These are phyloP conservation scores for Trichoderma pleuroti DNA, from an alignment of 2,329 filamentous ascomycete species.

Conservation along the genomic window DNA sequence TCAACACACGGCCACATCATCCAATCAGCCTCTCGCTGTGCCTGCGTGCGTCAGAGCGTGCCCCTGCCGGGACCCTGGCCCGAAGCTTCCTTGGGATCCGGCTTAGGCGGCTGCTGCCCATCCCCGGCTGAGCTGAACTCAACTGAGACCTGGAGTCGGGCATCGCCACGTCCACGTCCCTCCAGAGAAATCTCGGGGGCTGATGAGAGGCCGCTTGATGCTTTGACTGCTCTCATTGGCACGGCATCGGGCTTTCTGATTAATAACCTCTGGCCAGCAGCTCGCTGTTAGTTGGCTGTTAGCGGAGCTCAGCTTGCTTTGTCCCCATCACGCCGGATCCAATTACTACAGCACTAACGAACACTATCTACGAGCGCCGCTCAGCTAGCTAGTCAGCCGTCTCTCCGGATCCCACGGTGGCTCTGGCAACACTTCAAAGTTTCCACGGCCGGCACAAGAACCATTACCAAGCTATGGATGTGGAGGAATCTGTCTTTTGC, in stretches of 20 bases:
- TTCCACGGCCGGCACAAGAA: background rate
- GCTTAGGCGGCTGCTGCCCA: constrained; percentile 10
- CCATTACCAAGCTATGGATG: background rate
- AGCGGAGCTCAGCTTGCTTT: background rate
- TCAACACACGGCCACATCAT: constrained; percentile 8
- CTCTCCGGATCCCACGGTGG: constrained; percentile 6
- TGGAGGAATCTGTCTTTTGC: background rate
- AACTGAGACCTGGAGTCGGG: background rate
- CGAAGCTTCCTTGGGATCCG: constrained; percentile 9
- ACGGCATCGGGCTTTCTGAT: background rate
- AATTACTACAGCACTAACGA: constrained; percentile 1
- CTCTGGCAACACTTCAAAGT: background rate
- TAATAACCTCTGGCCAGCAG: background rate
- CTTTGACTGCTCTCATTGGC: background rate
- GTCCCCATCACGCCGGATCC: background rate
- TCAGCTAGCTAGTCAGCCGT: background rate
- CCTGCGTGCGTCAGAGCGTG: constrained; percentile 15
- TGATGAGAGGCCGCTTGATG: background rate
- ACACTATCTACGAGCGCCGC: background rate
- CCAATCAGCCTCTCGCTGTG: constrained; percentile 13
- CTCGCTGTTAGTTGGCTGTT: background rate
- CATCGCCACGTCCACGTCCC: constrained; percentile 14
- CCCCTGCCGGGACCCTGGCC: constrained; percentile 12
- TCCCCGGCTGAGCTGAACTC: background rate
- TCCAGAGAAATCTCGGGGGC: background rate